phyloP scores from a whole-genome alignment of 768 basidiomycete species.

The Termitomyces sp. region DNA sequence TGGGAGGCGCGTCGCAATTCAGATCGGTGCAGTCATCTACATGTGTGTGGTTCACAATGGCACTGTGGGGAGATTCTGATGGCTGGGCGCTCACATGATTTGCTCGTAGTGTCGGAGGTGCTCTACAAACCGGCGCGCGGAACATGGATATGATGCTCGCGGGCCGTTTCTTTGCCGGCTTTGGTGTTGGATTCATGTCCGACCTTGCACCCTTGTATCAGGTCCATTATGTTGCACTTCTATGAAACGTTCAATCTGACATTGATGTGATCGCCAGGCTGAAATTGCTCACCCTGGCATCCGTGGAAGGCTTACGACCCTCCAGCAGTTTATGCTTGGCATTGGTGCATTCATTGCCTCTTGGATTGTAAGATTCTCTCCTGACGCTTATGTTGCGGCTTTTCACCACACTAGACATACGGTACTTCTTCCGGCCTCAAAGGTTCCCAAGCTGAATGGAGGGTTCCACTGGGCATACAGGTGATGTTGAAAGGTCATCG shows the following conservation, averaged over 20 bases:
- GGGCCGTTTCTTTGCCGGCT: conserved; percentile 47
- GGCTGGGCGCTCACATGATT: neutral
- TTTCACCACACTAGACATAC: conserved; percentile 24
- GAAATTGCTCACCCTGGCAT: conserved; percentile 56
- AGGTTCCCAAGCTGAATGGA: conserved; percentile 39
- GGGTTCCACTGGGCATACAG: conserved; percentile 42
- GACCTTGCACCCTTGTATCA: conserved; percentile 50
- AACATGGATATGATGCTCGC: conserved; percentile 44
- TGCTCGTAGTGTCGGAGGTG: conserved; percentile 32
- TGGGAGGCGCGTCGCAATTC: conserved; percentile 34
- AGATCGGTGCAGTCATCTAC: conserved; percentile 32
- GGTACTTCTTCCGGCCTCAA: conserved; percentile 33
- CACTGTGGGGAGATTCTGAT: neutral
- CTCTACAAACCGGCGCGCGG: conserved; percentile 38
- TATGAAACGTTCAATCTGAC: neutral
- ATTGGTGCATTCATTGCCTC: conserved; percentile 47
- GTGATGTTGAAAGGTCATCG: conserved; percentile 10
- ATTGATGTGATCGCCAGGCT: conserved; percentile 23
- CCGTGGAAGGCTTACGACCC: conserved; percentile 45
- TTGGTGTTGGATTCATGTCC: conserved; percentile 42
- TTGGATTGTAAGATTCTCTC: conserved; percentile 28
- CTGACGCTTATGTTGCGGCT: neutral
- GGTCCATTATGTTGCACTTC: conserved; percentile 11
- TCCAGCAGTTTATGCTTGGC: conserved; percentile 47
- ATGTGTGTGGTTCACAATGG: conserved; percentile 19